Percentiles rank a stretch among this genome's conserved stretches.
phyloP scores from a whole-genome alignment of 768 basidiomycete species.

The Psilocybe sp. region DNA sequence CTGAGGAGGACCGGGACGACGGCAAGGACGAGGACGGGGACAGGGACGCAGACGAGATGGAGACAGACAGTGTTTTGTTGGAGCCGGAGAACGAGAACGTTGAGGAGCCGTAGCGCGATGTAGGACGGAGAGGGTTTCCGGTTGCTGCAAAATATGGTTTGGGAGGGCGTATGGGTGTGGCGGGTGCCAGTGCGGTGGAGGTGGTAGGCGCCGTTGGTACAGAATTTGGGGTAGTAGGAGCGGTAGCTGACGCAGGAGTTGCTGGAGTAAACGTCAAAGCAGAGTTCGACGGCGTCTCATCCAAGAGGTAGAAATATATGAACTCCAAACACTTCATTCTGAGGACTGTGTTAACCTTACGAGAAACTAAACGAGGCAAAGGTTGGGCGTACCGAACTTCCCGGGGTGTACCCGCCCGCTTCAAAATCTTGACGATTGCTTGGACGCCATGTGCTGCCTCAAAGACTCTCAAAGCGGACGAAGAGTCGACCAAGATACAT shows the following conservation, averaged over 20 bases:
- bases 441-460: slow-evolving; percentile 79
- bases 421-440: slow-evolving; percentile 82
- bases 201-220: not conserved
- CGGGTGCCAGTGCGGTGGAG: slow-evolving; percentile 28
- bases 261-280: no score
- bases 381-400: slow-evolving; percentile 68
- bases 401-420: slow-evolving; percentile 80
- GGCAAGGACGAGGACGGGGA: slow-evolving; percentile 29
- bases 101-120: slow-evolving; percentile 38
- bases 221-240: not conserved
- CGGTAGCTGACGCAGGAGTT: no score
- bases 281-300: slow-evolving; percentile 49
- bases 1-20: slow-evolving; percentile 43
- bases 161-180: slow-evolving; percentile 38
- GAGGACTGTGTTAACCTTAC: slow-evolving; percentile 2
- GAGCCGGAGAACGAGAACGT: slow-evolving; percentile 27
- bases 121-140: slow-evolving; percentile 31
- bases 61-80: slow-evolving; percentile 6
- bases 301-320: slow-evolving; percentile 90
- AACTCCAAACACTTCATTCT: slow-evolving; percentile 98
- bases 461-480: slow-evolving; percentile 70
- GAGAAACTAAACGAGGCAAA: not conserved
- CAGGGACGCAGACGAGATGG: slow-evolving; percentile 1
- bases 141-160: slow-evolving; percentile 33
- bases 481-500: slow-evolving; percentile 86